A percentile compares a stretch with the other conserved stretches of the same genome.
Conservation (phyloP, 2,329 filamentous ascomycete species). For the Beauveria sp. region DNA sequence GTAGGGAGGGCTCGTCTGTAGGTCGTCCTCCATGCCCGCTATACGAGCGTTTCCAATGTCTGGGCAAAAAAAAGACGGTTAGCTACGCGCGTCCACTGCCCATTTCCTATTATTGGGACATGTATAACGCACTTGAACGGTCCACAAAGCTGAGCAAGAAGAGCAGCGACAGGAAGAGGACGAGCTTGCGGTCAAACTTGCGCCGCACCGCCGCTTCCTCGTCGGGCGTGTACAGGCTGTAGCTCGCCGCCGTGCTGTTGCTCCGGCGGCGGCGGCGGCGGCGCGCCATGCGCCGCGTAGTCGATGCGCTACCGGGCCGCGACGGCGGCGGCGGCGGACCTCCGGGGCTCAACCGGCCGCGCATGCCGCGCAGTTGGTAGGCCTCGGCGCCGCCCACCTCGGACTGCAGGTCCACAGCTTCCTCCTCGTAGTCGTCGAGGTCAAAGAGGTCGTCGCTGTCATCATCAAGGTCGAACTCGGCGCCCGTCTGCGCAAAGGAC, state of each 20-base stretch:
- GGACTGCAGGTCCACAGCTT: slow-evolving; percentile 20
- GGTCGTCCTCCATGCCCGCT: slow-evolving; percentile 55
- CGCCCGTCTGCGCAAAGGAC: slow-evolving; percentile 33
- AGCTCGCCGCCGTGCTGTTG: slow-evolving; percentile 28
- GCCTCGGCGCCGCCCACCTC: slow-evolving; percentile 24
- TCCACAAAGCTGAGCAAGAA: slow-evolving; percentile 85
- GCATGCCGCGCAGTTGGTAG: slow-evolving; percentile 24
- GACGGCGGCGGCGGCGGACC: no score
- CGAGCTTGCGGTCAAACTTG: slow-evolving; percentile 71
- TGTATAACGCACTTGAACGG: slow-evolving; percentile 58
- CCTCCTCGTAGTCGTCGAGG: slow-evolving; percentile 15
- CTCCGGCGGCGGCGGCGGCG: slow-evolving; percentile 16
- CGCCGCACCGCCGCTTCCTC: slow-evolving; percentile 65
- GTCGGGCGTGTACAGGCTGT: slow-evolving; percentile 46
- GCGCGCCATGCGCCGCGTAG: not conserved
- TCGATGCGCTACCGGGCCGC: slow-evolving; percentile 12
- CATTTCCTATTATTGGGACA: no score
- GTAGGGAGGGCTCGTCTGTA: slow-evolving; percentile 41
- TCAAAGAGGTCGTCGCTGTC: slow-evolving; percentile 22
- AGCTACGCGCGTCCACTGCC: not conserved
- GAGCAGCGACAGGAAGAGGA: slow-evolving; percentile 72
- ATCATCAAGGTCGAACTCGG: slow-evolving; percentile 29
- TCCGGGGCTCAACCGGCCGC: not conserved
- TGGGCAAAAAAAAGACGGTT: slow-evolving; percentile 18
- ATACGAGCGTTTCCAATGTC: slow-evolving; percentile 58